Percentiles rank a stretch among this genome's conserved stretches.
phyloP scores from a whole-genome alignment of 768 basidiomycete genomes.

The Hypholoma sublateritium region DNA sequence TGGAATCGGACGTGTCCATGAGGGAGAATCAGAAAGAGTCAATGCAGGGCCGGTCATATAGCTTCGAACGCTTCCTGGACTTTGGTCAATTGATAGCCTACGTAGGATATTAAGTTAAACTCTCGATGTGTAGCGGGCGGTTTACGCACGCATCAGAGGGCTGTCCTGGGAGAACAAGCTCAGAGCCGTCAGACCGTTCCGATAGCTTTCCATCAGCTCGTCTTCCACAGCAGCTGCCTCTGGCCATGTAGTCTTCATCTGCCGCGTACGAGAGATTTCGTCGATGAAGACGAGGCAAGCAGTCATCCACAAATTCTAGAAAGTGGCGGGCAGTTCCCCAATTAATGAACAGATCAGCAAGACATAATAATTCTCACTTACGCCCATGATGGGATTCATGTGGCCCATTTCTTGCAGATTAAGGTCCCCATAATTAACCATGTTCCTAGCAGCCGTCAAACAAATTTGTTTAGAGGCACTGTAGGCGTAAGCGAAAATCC shows the following conservation, averaged over 20 bases:
- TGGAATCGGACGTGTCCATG: constrained; percentile 5
- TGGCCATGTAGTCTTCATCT: constrained; percentile 31
- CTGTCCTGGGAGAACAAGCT: constrained; percentile 45
- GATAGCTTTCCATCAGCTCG: constrained; percentile 38
- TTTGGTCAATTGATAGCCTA: constrained; percentile 46
- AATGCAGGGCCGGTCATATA: constrained; percentile 24
- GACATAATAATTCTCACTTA: constrained; percentile 29
- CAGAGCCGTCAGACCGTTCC: constrained; percentile 39
- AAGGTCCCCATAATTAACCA: constrained; percentile 38
- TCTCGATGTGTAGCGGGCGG: not conserved
- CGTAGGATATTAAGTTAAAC: not conserved
- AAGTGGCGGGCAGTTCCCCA: constrained; percentile 4
- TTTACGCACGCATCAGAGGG: constrained; percentile 43
- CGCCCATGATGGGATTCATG: constrained; percentile 53
- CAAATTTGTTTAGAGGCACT: constrained; percentile 43
- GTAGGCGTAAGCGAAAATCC: constrained; percentile 43
- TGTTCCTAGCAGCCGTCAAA: constrained; percentile 41
- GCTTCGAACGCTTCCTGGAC: constrained; percentile 45
- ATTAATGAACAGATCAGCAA: constrained; percentile 2
- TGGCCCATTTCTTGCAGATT: constrained; percentile 38
- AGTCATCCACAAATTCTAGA: constrained; percentile 45
- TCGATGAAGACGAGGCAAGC: constrained; percentile 47
- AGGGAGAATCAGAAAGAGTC: constrained; percentile 5
- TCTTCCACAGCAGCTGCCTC: constrained; percentile 33
- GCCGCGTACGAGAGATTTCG: constrained; percentile 42